Base-by-base conservation (phyloP, 1,284 basidiomycete species). In the Xerocomus nothofagi region DNA sequence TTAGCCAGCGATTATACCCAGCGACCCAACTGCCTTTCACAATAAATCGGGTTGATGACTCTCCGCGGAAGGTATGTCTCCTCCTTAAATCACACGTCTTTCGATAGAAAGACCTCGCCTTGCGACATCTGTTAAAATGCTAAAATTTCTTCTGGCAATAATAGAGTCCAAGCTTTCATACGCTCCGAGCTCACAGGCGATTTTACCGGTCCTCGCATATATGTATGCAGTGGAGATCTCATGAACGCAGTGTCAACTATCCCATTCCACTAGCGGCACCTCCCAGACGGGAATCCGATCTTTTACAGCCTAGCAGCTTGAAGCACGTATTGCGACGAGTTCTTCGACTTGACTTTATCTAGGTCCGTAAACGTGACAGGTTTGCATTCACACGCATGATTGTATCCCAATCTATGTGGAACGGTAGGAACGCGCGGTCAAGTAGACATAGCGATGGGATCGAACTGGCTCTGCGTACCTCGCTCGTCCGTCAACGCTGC, bases 261-360 rank as follows among this genome's bases (percentile, higher is more conserved):
- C 15, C 18, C 23, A 21, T 6, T 21, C 34, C 7, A 1, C 20
- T n/a, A 12, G 3, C n/a, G 17, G 9, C 17, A 20, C 23, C 23
- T 26, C 17, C n/a, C n/a, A 3, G 20, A 44, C 14, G 24, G 26
- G 11, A 9, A 11, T 18, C 24, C 30, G 9, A 24, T 6, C 8
- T 20, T 15, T 66, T 49, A 75, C 18, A 75, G 52, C 55, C 64
- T 75, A 1, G 74, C 72, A 14, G 63, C 58, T 50, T 53, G 60
- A n/a, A 75, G 58, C 18, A 74, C 59, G 33, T 56, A 68, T 42
- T 60, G 51, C n/a, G 81, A 85, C 18, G 73, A 71, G 45, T 79
- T 73, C 67, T 74, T 80, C 30, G 87, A 81, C 70, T 86, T 89
- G 57, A 88, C 87, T 67, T 84, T 88, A 60, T 88, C 76, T 2